phyloP scores from a whole-genome alignment of 192 early-diverging fungal genomes.

The Mortierella alpina region DNA sequence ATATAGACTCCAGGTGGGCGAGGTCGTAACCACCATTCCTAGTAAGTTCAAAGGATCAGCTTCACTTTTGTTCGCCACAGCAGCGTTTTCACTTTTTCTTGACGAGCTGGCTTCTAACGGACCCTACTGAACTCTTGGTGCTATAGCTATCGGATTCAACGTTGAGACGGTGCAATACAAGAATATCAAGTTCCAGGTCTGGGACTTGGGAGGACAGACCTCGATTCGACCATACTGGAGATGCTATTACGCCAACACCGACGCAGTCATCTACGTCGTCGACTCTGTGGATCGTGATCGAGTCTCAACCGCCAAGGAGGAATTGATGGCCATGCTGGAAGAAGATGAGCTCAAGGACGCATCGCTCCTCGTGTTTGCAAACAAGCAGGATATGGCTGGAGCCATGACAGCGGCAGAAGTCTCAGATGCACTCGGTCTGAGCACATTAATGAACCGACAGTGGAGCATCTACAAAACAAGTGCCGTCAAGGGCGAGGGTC shows the following conservation, averaged over 20 bases:
- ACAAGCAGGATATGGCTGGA: slow-evolving; percentile 97
- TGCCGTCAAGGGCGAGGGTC: slow-evolving; percentile 94
- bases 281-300: slow-evolving; percentile 93
- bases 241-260: slow-evolving; percentile 99
- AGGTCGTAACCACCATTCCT: slow-evolving; percentile 97
- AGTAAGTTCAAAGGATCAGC: slow-evolving; percentile 63
- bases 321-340: slow-evolving; percentile 92
- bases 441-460: slow-evolving; percentile 85
- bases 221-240: slow-evolving; percentile 96
- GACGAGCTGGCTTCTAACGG: background rate
- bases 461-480: slow-evolving; percentile 96
- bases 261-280: slow-evolving; percentile 98
- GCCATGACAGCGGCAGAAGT: slow-evolving; percentile 93
- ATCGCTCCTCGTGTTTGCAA: slow-evolving; percentile 93
- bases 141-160: slow-evolving; percentile 79
- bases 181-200: slow-evolving; percentile 99
- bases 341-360: slow-evolving; percentile 95
- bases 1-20: slow-evolving; percentile 95
- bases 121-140: background rate
- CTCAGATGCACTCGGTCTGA: slow-evolving; percentile 85
- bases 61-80: background rate
- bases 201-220: slow-evolving; percentile 95
- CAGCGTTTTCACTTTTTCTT: background rate
- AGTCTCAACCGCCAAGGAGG: slow-evolving; percentile 87
- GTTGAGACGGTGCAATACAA: slow-evolving; percentile 96